phyloP scores from a whole-genome alignment of 208 protist species.

The Trypanosoma congolense region DNA sequence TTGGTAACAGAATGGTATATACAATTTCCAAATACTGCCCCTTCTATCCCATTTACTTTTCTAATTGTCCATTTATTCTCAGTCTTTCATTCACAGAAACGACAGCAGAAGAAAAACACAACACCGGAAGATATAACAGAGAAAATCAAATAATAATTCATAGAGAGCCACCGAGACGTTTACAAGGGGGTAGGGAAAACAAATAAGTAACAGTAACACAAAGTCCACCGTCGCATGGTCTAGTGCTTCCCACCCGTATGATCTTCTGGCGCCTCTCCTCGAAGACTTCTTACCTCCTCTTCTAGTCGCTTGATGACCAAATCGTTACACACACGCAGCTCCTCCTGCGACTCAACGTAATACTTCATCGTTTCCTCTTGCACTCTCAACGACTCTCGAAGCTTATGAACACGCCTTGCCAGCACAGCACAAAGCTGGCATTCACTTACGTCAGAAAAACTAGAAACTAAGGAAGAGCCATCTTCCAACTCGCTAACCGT shows the following conservation, averaged over 20 bases:
- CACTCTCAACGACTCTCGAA: background rate
- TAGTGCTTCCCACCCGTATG: background rate
- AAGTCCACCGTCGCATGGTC: too few species aligned
- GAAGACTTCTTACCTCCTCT: background rate
- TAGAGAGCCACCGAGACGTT: background rate
- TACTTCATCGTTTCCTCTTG: conserved; percentile 6
- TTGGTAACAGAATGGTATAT: too few species aligned
- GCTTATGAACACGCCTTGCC: background rate
- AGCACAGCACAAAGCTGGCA: conserved; percentile 3
- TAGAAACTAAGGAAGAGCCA: conserved; percentile 1
- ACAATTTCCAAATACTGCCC: too few species aligned
- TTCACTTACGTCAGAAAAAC: conserved; percentile 2
- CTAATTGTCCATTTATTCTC: too few species aligned
- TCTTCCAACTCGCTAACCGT: too few species aligned
- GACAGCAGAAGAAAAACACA: background rate
- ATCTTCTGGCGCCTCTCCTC: background rate
- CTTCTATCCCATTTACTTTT: too few species aligned
- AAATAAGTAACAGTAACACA: background rate
- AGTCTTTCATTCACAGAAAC: too few species aligned
- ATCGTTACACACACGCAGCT: conserved; percentile 1
- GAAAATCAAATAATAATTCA: background rate
- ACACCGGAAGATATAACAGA: background rate
- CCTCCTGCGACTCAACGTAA: conserved; percentile 6
- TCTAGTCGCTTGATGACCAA: conserved; percentile 1
- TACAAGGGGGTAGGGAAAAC: conserved; percentile 1